Evolutionary conservation across 2,329 filamentous ascomycete genomes (phyloP).

Genomic region (Colletotrichum acutatum): DNA sequence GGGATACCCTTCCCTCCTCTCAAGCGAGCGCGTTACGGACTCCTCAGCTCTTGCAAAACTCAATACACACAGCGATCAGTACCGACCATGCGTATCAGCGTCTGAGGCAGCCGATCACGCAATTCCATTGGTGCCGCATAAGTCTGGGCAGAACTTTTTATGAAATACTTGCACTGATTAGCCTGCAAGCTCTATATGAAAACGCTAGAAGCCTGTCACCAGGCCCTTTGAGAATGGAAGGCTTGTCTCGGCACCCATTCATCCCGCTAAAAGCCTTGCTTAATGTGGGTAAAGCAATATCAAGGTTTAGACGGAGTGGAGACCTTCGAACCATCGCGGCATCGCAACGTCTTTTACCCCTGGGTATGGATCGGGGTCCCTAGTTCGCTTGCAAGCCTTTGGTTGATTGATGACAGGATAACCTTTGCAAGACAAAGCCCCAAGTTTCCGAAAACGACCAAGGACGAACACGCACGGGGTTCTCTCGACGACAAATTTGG

Average conservation of each 20-base stretch:
- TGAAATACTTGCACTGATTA: background rate
- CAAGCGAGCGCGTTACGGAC: background rate
- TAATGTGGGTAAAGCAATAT: conserved; percentile 2
- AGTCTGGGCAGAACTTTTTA: background rate
- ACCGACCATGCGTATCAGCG: background rate
- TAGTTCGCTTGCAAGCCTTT: background rate
- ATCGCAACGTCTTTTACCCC: conserved; percentile 8
- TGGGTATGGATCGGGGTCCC: conserved; percentile 1
- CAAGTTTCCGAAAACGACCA: background rate
- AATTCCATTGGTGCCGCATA: background rate
- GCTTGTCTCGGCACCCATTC: background rate
- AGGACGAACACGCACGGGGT: background rate
- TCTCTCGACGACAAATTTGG: conserved; percentile 2
- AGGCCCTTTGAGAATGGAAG: background rate
- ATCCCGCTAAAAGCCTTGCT: conserved; percentile 6
- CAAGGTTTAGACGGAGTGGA: conserved; percentile 16
- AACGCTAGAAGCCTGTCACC: background rate
- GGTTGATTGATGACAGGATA: background rate
- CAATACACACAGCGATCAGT: background rate
- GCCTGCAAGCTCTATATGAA: background rate
- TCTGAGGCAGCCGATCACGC: background rate
- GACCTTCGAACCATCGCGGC: background rate
- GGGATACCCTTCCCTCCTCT: background rate
- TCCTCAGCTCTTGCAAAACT: background rate
- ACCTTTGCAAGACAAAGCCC: background rate